Conservation (phyloP, 2,329 filamentous ascomycete species). For the Paraconiothyrium sp. region DNA sequence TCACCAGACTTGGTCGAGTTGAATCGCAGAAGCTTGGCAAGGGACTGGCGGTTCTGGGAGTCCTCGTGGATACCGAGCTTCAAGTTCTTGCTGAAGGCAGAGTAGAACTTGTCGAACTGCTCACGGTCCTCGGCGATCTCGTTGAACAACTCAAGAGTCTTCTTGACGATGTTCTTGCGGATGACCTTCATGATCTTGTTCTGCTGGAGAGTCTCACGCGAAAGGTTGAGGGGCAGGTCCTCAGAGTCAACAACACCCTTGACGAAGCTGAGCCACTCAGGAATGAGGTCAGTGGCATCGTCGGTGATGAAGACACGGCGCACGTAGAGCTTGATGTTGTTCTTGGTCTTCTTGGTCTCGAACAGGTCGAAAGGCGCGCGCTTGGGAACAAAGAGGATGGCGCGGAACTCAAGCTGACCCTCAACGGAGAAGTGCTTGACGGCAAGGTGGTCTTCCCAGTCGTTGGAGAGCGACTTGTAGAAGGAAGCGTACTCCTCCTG, state of each 20-base stretch:
- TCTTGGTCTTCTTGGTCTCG: conserved; percentile 99
- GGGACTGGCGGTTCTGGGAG: conserved; percentile 89
- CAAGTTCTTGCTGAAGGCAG: conserved; percentile 99
- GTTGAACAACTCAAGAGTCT: conserved; percentile 98
- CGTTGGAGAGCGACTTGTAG: conserved; percentile 99
- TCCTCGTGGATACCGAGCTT: conserved; percentile 99
- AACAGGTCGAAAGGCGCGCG: conserved; percentile 99
- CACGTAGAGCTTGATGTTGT: conserved; percentile 99
- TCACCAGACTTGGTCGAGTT: conserved; percentile 99
- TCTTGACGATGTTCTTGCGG: conserved; percentile 99
- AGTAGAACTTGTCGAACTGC: conserved; percentile 99
- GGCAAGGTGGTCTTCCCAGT: conserved; percentile 99
- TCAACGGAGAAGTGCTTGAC: conserved; percentile 99
- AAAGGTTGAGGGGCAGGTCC: conserved; percentile 98
- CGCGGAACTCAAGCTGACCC: conserved; percentile 99
- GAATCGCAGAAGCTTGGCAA: conserved; percentile 99
- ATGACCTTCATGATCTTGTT: conserved; percentile 99
- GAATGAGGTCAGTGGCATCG: conserved; percentile 97
- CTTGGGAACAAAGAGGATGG: conserved; percentile 99
- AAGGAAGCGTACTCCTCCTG: conserved; percentile 98
- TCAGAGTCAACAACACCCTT: conserved; percentile 99
- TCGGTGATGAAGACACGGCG: conserved; percentile 99
- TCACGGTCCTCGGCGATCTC: conserved; percentile 99
- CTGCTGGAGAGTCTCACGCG: conserved; percentile 99
- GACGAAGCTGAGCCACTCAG: conserved; percentile 99